Evolutionary conservation across 2,329 filamentous ascomycete genomes (phyloP).

Genomic region (Fusarium haematococcum): DNA sequence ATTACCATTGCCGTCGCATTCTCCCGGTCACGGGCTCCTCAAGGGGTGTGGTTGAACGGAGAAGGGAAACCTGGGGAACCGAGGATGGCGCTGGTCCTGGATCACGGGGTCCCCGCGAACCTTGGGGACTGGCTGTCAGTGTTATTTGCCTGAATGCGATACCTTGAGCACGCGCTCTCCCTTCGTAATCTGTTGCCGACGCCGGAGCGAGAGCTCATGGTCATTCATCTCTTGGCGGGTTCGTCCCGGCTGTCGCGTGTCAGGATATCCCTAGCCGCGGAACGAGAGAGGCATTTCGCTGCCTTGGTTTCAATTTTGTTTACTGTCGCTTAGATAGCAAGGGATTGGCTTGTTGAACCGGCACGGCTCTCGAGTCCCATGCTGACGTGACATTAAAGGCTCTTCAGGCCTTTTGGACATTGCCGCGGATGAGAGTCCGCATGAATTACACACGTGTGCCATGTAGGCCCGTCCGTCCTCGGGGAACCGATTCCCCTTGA

Average conservation of each 20-base stretch:
- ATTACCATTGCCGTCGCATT: slow-evolving; percentile 8
- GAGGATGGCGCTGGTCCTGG: background rate
- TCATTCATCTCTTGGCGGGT: slow-evolving; percentile 16
- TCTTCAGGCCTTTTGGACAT: background rate
- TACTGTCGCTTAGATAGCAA: background rate
- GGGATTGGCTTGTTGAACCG: slow-evolving; percentile 12
- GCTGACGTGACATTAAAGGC: background rate
- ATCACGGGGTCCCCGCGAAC: slow-evolving; percentile 24
- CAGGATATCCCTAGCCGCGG: background rate
- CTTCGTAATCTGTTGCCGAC: background rate
- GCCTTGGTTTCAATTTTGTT: slow-evolving; percentile 1
- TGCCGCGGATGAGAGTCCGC: background rate
- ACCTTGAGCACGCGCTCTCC: background rate
- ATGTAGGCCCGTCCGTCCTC: background rate
- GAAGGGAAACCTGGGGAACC: slow-evolving; percentile 11
- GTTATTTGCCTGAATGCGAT: slow-evolving; percentile 1
- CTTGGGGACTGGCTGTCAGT: background rate
- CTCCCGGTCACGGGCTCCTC: background rate
- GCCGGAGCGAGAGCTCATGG: background rate
- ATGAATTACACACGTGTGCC: slow-evolving; percentile 6
- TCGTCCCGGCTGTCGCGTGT: slow-evolving; percentile 4
- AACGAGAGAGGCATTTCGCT: background rate
- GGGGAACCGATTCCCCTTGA: background rate
- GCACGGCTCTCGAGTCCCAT: background rate
- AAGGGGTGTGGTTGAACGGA: background rate